Conservation (phyloP, 2,329 filamentous ascomycete species). For the Tolypocladium cylindrosporum region DNA sequence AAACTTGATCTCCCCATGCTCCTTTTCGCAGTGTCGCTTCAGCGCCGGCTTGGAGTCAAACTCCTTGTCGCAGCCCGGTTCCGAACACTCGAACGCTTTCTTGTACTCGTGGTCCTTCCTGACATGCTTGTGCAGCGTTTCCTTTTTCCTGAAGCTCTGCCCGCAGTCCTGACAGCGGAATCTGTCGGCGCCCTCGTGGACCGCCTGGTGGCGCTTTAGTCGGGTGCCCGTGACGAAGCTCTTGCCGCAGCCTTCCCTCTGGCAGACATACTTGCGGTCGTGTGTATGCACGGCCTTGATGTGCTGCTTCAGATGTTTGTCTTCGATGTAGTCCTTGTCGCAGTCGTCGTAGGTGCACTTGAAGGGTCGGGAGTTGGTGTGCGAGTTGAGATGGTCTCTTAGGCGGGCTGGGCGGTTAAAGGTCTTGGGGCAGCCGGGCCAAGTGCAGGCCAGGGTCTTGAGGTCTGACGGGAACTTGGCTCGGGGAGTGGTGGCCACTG, state of each 20-base stretch:
- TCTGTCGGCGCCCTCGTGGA: conserved; percentile 64
- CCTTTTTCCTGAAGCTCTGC: conserved; percentile 76
- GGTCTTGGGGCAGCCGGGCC: conserved; percentile 64
- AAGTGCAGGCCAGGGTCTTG: conserved; percentile 70
- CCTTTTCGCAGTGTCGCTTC: conserved; percentile 57
- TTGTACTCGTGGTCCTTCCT: conserved; percentile 63
- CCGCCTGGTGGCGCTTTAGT: conserved; percentile 65
- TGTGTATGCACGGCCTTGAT: conserved; percentile 71
- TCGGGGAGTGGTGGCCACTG: conserved; percentile 29
- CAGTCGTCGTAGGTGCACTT: conserved; percentile 61
- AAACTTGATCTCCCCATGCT: conserved; percentile 61
- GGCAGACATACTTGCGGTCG: conserved; percentile 61
- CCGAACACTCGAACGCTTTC: conserved; percentile 61
- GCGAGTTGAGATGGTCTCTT: conserved; percentile 69
- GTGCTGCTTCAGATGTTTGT: conserved; percentile 80
- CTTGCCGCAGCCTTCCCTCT: conserved; percentile 64
- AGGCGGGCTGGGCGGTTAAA: conserved; percentile 83
- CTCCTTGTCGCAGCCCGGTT: conserved; percentile 49
- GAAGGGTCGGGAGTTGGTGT: conserved; percentile 77
- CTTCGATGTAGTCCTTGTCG: conserved; percentile 74
- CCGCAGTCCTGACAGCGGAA: conserved; percentile 68
- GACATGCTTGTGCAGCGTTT: conserved; percentile 76
- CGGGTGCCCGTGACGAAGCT: conserved; percentile 72
- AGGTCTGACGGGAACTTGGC: conserved; percentile 56
- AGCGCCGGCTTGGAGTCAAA: conserved; percentile 68